These are phyloP conservation scores for Blastocystis hominis DNA, from an alignment of 352 stramenopile species.

Conservation along the genomic window DNA sequence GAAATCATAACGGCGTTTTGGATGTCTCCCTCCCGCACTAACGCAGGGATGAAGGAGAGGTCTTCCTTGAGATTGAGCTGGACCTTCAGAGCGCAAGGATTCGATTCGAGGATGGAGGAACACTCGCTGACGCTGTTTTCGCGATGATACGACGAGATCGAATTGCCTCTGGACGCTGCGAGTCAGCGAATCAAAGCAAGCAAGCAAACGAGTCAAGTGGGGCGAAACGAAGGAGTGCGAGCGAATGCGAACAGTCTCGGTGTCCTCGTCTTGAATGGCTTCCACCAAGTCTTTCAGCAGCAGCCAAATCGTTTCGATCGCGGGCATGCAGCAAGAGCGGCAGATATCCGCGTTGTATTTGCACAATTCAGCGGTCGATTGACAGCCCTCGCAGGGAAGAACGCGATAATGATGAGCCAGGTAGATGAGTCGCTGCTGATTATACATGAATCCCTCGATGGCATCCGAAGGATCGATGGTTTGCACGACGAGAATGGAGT, in stretches of 20 bases:
- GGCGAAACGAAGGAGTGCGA: neutral
- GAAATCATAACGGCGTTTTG: neutral
- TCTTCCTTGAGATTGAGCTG: neutral
- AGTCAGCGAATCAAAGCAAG: neutral
- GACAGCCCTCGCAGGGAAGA: neutral
- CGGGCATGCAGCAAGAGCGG: neutral
- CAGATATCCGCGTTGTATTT: neutral
- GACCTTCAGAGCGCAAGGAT: neutral
- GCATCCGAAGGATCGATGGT: neutral
- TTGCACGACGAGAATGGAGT: neutral
- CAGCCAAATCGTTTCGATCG: neutral
- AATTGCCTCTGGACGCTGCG: neutral
- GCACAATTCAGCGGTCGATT: neutral
- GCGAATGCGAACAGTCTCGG: neutral
- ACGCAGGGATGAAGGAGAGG: neutral
- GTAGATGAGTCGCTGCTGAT: neutral
- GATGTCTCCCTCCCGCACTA: slow-evolving; percentile 34
- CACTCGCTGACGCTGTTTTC: neutral
- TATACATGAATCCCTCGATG: neutral
- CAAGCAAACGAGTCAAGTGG: neutral
- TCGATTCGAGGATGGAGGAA: neutral
- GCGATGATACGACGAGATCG: neutral
- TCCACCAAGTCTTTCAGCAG: neutral
- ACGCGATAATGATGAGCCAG: neutral
- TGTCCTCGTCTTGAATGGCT: neutral